Evolutionary conservation across 2,329 filamentous ascomycete species (phyloP).

Genomic region (Sporothrix pallida): DNA sequence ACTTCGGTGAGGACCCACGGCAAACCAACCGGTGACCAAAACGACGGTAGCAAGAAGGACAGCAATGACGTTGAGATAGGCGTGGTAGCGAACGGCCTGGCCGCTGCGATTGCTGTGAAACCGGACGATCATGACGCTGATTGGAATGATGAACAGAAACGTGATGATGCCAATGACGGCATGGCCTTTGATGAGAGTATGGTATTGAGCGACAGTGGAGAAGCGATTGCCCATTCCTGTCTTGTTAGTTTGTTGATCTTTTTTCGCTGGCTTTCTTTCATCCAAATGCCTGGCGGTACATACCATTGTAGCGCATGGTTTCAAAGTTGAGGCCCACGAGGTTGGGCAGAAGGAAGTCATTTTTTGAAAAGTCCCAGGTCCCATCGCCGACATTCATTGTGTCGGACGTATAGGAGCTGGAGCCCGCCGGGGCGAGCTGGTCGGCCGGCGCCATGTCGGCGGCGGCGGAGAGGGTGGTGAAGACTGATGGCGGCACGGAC

Average conservation of each 20-base stretch:
- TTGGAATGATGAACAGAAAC: slow-evolving; percentile 75
- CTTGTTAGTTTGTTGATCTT: neutral
- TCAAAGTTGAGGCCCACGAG: slow-evolving; percentile 77
- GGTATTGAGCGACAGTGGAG: slow-evolving; percentile 70
- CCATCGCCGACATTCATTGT: slow-evolving; percentile 81
- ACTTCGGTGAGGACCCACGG: slow-evolving; percentile 73
- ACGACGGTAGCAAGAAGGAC: slow-evolving; percentile 71
- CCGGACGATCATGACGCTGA: slow-evolving; percentile 73
- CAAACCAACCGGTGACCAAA: slow-evolving; percentile 77
- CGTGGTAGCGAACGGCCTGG: slow-evolving; percentile 70
- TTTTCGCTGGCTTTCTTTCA: neutral
- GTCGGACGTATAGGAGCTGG: slow-evolving; percentile 73
- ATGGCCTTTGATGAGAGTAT: slow-evolving; percentile 71
- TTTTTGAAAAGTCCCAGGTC: slow-evolving; percentile 79
- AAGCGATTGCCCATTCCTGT: slow-evolving; percentile 84
- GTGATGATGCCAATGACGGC: slow-evolving; percentile 73
- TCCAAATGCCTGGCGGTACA: slow-evolving; percentile 36
- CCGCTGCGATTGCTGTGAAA: slow-evolving; percentile 70
- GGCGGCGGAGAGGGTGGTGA: slow-evolving; percentile 41
- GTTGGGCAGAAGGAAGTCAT: slow-evolving; percentile 79
- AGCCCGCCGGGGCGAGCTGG: slow-evolving; percentile 70
- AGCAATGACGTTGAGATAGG: slow-evolving; percentile 74
- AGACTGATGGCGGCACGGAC: neutral
- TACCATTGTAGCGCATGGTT: slow-evolving; percentile 85
- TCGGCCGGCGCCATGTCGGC: slow-evolving; percentile 66